Percentiles rank a stretch among this genome's conserved stretches.
Conservation (phyloP, 805 yeast species). For the Kockiozyma suomiensis region DNA sequence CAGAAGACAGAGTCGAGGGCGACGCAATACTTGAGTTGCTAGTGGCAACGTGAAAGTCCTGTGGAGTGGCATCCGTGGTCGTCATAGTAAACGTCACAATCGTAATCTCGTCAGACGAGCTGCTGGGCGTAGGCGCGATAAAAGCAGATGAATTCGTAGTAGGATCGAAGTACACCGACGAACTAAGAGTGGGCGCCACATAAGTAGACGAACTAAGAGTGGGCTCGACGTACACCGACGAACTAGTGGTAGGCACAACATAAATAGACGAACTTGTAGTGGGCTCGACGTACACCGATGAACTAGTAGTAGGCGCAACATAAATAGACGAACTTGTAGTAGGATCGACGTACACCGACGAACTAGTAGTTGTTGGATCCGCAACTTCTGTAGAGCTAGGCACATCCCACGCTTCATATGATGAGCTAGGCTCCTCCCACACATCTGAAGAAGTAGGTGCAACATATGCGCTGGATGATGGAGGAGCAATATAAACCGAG, state of each 20-base stretch:
- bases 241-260: constrained; percentile 1
- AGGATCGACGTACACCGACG: constrained; percentile 12
- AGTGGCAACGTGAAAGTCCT: neutral
- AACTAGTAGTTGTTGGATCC: constrained; percentile 6
- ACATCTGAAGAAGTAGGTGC: constrained; percentile 15
- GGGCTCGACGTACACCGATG: neutral
- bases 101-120: neutral
- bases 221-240: constrained; percentile 10
- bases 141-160: constrained; percentile 12
- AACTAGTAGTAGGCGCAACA: constrained; percentile 15
- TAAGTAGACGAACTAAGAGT: constrained; percentile 2
- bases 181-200: constrained; percentile 8
- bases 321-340: constrained; percentile 15
- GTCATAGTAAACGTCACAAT: neutral
- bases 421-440: neutral
- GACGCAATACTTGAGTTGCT: neutral
- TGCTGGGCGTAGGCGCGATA: constrained; percentile 13
- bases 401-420: neutral
- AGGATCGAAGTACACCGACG: constrained; percentile 12
- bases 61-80: neutral
- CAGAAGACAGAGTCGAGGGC: neutral
- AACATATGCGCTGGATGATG: constrained; percentile 5
- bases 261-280: neutral
- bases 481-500: constrained; percentile 1
- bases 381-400: neutral